Percentiles rank a stretch among this genome's conserved stretches.
These are phyloP conservation scores for Neurospora sp. DNA, from an alignment of 495 filamentous ascomycete genomes.

Conservation along the genomic window DNA sequence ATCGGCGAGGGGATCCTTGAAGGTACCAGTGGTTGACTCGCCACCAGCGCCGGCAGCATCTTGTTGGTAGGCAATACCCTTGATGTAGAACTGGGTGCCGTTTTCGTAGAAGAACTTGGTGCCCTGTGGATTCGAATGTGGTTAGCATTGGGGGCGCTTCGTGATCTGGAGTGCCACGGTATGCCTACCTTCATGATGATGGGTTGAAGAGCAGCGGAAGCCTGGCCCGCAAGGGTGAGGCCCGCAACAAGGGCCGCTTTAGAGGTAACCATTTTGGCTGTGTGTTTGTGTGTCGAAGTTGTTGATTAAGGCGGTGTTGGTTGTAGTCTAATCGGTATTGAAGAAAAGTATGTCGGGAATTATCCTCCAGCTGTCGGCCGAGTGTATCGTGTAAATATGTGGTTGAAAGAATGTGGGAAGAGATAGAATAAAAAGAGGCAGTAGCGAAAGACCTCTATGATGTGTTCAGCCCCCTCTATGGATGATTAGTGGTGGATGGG, in stretches of 20 bases:
- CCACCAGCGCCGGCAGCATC: constrained; percentile 36
- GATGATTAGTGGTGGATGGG: background rate
- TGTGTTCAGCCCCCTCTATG: background rate
- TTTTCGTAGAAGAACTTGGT: constrained; percentile 57
- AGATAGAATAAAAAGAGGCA: background rate
- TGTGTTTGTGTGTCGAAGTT: background rate
- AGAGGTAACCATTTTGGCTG: constrained; percentile 31
- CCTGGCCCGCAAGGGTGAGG: constrained; percentile 38
- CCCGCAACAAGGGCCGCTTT: constrained; percentile 32
- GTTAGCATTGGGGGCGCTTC: background rate
- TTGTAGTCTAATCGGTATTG: background rate
- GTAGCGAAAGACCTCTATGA: background rate
- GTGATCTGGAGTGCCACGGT: background rate
- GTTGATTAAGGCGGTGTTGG: background rate
- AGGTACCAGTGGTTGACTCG: constrained; percentile 30
- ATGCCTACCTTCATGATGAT: constrained; percentile 55
- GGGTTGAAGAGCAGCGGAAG: constrained; percentile 51
- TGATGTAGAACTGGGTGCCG: constrained; percentile 75
- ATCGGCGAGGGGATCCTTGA: constrained; percentile 64
- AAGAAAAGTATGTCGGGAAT: background rate
- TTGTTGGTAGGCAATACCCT: constrained; percentile 81
- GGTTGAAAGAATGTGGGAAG: background rate
- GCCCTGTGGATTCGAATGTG: constrained; percentile 20
- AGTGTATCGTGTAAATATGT: background rate
- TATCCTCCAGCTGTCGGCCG: background rate